Conservation (phyloP, 768 basidiomycete genomes). For the Hygrocybe coccinea region DNA sequence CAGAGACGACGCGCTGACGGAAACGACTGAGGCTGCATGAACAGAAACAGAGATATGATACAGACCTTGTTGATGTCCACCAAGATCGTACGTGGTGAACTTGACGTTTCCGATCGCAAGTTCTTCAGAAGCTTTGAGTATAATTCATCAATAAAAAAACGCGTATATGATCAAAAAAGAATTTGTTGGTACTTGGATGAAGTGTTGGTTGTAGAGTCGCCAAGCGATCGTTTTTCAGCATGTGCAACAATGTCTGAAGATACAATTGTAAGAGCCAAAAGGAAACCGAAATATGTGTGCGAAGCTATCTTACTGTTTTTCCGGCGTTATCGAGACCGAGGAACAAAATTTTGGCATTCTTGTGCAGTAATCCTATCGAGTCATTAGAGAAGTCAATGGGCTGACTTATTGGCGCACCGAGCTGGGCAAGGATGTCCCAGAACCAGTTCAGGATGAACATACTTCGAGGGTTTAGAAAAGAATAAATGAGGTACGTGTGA, state of each 20-base stretch:
- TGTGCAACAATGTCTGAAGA: constrained; percentile 85
- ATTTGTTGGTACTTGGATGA: constrained; percentile 74
- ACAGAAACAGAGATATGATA: not conserved
- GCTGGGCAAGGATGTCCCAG: constrained; percentile 90
- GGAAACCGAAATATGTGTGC: not conserved
- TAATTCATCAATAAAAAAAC: constrained; percentile 7
- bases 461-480: constrained; percentile 7
- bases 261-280: constrained; percentile 2
- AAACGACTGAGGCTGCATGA: not conserved
- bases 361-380: constrained; percentile 74
- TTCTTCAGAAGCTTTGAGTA: constrained; percentile 84
- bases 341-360: constrained; percentile 99
- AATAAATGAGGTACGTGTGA: not conserved
- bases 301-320: constrained; percentile 71
- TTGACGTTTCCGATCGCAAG: constrained; percentile 98
- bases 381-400: not conserved
- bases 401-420: constrained; percentile 55
- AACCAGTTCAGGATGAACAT: constrained; percentile 95
- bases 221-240: constrained; percentile 98
- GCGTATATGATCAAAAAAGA: constrained; percentile 7
- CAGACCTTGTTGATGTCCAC: constrained; percentile 92
- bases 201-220: constrained; percentile 97
- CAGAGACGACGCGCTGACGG: constrained; percentile 86
- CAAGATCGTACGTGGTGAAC: constrained; percentile 97
- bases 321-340: constrained; percentile 98